These are phyloP conservation scores for Melanomma pulvis-pyrius DNA, from an alignment of 495 filamentous ascomycete genomes.

Conservation along the genomic window DNA sequence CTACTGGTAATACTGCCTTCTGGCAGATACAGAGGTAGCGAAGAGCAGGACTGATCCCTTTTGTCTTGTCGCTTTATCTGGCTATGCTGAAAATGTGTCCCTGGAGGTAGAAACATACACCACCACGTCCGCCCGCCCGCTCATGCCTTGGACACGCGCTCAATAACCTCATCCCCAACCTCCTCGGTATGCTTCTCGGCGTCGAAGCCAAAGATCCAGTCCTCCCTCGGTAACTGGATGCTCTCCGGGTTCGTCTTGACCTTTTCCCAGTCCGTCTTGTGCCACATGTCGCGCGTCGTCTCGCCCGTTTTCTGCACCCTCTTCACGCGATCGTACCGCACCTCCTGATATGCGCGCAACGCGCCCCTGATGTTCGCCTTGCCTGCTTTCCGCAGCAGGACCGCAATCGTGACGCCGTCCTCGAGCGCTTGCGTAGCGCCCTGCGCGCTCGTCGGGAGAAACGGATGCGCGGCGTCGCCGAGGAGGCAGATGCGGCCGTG, in stretches of 20 bases:
- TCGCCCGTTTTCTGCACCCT: conserved; percentile 62
- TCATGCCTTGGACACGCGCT: conserved; percentile 18
- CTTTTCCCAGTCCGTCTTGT: conserved; percentile 61
- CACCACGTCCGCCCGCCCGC: too few relatives aligned
- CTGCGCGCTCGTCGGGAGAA: conserved; percentile 71
- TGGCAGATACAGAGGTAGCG: too few relatives aligned
- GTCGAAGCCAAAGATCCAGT: conserved; percentile 61
- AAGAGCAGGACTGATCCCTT: too few relatives aligned
- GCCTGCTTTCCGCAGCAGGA: conserved; percentile 60
- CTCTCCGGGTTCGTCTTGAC: conserved; percentile 57
- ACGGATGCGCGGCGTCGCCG: conserved; percentile 74
- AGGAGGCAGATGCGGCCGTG: conserved; percentile 62
- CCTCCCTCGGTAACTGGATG: conserved; percentile 57
- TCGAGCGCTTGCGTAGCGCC: conserved; percentile 75
- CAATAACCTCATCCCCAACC: conserved; percentile 51
- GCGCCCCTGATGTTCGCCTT: conserved; percentile 54
- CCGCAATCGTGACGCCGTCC: conserved; percentile 68
- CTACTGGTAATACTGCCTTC: too few relatives aligned
- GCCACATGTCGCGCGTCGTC: conserved; percentile 62
- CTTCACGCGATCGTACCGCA: conserved; percentile 44
- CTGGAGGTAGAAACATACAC: too few relatives aligned
- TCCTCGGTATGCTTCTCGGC: conserved; percentile 60
- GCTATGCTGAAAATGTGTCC: too few relatives aligned
- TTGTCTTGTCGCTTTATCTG: too few relatives aligned
- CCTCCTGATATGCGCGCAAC: conserved; percentile 54